These are phyloP conservation scores for Chalciporus chontae DNA, from an alignment of 768 basidiomycete genomes.

Conservation along the genomic window DNA sequence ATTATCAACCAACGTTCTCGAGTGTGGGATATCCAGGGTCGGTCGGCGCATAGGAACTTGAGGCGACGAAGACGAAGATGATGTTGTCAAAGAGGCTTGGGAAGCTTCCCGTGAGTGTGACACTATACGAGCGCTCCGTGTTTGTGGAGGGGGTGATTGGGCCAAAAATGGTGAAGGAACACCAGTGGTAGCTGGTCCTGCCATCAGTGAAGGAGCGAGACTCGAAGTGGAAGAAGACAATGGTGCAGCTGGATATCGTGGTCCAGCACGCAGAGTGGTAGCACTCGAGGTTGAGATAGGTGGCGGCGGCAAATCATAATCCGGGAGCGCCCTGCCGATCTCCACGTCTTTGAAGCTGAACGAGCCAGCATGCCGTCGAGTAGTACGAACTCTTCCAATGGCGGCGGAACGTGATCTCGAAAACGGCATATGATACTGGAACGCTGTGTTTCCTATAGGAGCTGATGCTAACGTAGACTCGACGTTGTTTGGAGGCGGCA, in stretches of 20 bases:
- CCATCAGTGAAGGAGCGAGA: conserved; percentile 10
- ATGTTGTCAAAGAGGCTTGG: conserved; percentile 38
- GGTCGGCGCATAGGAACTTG: conserved; percentile 25
- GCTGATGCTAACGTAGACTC: conserved; percentile 29
- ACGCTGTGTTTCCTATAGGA: conserved; percentile 21
- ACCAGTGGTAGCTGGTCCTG: conserved; percentile 4
- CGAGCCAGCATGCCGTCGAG: conserved; percentile 87
- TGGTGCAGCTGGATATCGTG: conserved; percentile 44
- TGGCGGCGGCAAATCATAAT: conserved; percentile 43
- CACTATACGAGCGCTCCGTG: conserved; percentile 9
- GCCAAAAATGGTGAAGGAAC: conserved; percentile 8
- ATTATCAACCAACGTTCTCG: conserved; percentile 68
- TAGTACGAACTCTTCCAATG: conserved; percentile 48
- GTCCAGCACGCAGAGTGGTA: conserved; percentile 44
- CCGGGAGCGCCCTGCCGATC: conserved; percentile 75
- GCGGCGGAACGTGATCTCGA: conserved; percentile 28
- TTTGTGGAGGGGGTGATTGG: conserved; percentile 12
- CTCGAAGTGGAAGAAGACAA: conserved; percentile 24
- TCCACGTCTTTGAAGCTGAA: conserved; percentile 93
- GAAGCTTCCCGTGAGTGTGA: conserved; percentile 44
- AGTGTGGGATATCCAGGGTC: conserved; percentile 48
- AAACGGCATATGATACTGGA: conserved; percentile 25
- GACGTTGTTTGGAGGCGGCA: conserved; percentile 21
- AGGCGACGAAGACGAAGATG: conserved; percentile 36
- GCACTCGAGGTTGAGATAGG: conserved; percentile 19